Evolutionary conservation across 768 basidiomycete species (phyloP).

Genomic region (Paxillus involutus): DNA sequence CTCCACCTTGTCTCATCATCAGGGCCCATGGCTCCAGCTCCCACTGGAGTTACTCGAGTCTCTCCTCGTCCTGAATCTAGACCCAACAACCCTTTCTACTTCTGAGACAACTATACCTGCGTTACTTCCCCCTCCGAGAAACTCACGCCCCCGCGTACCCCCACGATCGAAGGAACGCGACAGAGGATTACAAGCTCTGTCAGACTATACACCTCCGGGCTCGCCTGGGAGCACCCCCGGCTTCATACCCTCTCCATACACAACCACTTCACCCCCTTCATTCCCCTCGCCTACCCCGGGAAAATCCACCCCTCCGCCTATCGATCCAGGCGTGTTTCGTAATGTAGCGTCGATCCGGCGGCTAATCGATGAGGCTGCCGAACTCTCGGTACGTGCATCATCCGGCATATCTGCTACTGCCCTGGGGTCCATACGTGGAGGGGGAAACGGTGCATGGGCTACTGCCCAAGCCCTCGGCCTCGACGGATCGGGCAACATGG

Average conservation of each 20-base stretch:
- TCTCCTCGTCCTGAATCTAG: constrained; percentile 72
- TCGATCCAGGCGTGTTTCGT: constrained; percentile 86
- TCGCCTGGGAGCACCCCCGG: constrained; percentile 39
- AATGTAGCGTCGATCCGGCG: constrained; percentile 72
- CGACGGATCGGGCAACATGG: constrained; percentile 51
- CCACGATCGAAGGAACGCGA: constrained; percentile 36
- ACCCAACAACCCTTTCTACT: constrained; percentile 61
- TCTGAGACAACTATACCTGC: constrained; percentile 44
- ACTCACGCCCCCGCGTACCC: constrained; percentile 19
- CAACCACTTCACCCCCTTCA: constrained; percentile 34
- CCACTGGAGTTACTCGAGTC: constrained; percentile 85
- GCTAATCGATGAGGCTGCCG: constrained; percentile 87
- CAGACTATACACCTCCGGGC: constrained; percentile 46
- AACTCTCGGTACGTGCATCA: constrained; percentile 83
- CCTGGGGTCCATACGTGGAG: constrained; percentile 60
- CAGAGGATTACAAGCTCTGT: constrained; percentile 43
- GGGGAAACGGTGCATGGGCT: constrained; percentile 52
- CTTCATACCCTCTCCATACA: constrained; percentile 33
- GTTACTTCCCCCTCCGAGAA: constrained; percentile 27
- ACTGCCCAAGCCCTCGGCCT: constrained; percentile 64
- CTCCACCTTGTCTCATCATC: not conserved
- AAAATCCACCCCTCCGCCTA: constrained; percentile 78
- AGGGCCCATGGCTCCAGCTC: constrained; percentile 93
- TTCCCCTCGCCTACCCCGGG: constrained; percentile 58
- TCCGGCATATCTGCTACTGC: constrained; percentile 80